Evolutionary conservation across 139 green algal species (phyloP).

Genomic region (Volvox africanus): DNA sequence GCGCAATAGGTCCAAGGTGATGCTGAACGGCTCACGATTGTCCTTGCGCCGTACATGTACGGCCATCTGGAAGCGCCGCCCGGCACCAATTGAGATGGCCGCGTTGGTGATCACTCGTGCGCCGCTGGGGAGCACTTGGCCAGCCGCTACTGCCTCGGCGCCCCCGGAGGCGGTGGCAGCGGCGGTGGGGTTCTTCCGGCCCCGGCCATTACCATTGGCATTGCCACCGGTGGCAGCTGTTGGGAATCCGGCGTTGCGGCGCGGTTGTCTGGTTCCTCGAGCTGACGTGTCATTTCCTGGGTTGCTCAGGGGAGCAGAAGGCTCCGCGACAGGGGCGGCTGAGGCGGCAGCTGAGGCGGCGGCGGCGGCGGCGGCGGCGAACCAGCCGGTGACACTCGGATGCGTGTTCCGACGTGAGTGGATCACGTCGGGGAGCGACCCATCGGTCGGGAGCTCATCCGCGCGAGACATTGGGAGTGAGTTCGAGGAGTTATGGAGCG

Average conservation of each 20-base stretch:
- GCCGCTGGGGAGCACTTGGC: background rate
- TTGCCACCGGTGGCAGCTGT: background rate
- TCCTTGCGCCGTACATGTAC: conserved; percentile 14
- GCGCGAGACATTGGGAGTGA: too few species aligned
- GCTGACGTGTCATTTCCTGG: background rate
- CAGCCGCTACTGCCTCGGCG: background rate
- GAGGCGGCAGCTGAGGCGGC: background rate
- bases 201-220: background rate
- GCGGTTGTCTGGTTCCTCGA: background rate
- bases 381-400: background rate
- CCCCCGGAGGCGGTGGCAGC: background rate
- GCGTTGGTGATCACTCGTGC: background rate
- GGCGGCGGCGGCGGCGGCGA: background rate
- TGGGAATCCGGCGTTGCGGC: background rate
- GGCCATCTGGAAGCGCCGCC: background rate
- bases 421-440: too few species aligned
- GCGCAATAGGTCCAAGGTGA: conserved; percentile 13
- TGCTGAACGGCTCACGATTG: conserved; percentile 5
- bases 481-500: too few species aligned
- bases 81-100: background rate
- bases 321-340: background rate
- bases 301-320: background rate
- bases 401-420: background rate
- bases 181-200: background rate
- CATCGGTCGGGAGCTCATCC: too few species aligned